A percentile compares a stretch with the other conserved stretches of the same genome.
Conservation (phyloP, 768 basidiomycete species). For the Butyriboletus loyo region DNA sequence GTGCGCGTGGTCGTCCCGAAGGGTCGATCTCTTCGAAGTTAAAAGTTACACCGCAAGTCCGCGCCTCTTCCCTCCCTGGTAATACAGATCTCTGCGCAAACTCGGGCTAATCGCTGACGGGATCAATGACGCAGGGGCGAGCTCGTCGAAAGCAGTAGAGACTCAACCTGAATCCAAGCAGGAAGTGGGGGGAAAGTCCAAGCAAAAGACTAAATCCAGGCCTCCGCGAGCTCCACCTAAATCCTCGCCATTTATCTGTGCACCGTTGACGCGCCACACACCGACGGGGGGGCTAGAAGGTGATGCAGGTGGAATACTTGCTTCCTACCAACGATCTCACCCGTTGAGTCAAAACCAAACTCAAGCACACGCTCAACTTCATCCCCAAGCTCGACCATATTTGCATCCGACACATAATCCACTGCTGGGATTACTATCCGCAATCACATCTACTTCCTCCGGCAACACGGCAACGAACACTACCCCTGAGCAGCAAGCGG, state of each 20-base stretch:
- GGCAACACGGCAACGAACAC: constrained; percentile 15
- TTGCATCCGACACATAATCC: constrained; percentile 1
- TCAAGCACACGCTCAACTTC: background rate
- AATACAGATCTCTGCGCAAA: background rate
- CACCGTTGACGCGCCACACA: constrained; percentile 19
- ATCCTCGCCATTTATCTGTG: constrained; percentile 26
- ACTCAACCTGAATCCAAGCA: background rate
- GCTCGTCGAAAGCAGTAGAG: background rate
- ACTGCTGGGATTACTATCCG: constrained; percentile 32
- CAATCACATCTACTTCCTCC: constrained; percentile 27
- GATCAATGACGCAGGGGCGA: constrained; percentile 3
- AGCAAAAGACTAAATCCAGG: constrained; percentile 20
- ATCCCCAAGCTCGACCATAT: constrained; percentile 2
- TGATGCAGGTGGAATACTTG: background rate
- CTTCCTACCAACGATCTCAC: constrained; percentile 2
- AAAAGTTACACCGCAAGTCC: constrained; percentile 30
- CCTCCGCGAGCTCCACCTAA: constrained; percentile 20
- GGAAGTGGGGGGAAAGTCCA: constrained; percentile 4
- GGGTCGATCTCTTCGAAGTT: constrained; percentile 46
- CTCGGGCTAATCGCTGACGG: background rate
- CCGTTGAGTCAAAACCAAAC: background rate
- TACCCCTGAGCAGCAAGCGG: constrained; percentile 32
- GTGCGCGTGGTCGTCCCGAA: constrained; percentile 33
- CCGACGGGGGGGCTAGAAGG: background rate
- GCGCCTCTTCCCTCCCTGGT: constrained; percentile 8